Evolutionary conservation across 2,329 filamentous ascomycete species (phyloP).

Genomic region (Achaetomium macrosporum): DNA sequence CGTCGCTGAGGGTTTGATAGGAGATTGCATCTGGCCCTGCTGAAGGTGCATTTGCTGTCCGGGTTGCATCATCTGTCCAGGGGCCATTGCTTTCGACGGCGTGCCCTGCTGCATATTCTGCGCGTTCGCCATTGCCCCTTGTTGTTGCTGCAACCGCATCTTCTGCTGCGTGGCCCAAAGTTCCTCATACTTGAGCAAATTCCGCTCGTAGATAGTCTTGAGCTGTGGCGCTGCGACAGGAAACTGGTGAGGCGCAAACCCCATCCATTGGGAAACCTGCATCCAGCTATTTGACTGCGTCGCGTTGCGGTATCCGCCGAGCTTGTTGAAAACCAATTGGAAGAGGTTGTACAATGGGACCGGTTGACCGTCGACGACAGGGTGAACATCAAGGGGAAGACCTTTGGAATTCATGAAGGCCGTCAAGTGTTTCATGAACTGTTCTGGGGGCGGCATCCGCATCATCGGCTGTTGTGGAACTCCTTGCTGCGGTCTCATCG

Average conservation of each 20-base stretch:
- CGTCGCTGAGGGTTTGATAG: constrained; percentile 41
- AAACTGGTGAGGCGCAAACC: constrained; percentile 56
- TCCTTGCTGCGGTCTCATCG: constrained; percentile 26
- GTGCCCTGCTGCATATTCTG: constrained; percentile 35
- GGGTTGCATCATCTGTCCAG: constrained; percentile 36
- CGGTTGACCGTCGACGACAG: constrained; percentile 65
- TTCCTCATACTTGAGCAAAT: constrained; percentile 71
- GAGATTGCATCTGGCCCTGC: constrained; percentile 34
- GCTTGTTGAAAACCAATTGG: constrained; percentile 61
- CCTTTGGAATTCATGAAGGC: constrained; percentile 72
- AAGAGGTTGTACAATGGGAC: constrained; percentile 75
- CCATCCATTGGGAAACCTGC: constrained; percentile 60
- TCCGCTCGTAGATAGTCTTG: constrained; percentile 67
- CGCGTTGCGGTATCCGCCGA: constrained; percentile 71
- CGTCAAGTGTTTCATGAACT: constrained; percentile 69
- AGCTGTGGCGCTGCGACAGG: constrained; percentile 65
- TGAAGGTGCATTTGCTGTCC: constrained; percentile 35
- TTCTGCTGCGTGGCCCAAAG: constrained; percentile 53
- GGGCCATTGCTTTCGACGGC: constrained; percentile 40
- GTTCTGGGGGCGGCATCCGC: constrained; percentile 52
- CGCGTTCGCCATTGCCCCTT: constrained; percentile 24
- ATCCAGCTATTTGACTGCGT: constrained; percentile 67
- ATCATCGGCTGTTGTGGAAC: constrained; percentile 42
- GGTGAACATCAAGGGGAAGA: constrained; percentile 67
- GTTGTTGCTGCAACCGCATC: constrained; percentile 35